Percentiles rank a stretch among this genome's conserved stretches.
phyloP scores from a whole-genome alignment of 495 filamentous ascomycete genomes.

The Penicillium dipodomyicola region DNA sequence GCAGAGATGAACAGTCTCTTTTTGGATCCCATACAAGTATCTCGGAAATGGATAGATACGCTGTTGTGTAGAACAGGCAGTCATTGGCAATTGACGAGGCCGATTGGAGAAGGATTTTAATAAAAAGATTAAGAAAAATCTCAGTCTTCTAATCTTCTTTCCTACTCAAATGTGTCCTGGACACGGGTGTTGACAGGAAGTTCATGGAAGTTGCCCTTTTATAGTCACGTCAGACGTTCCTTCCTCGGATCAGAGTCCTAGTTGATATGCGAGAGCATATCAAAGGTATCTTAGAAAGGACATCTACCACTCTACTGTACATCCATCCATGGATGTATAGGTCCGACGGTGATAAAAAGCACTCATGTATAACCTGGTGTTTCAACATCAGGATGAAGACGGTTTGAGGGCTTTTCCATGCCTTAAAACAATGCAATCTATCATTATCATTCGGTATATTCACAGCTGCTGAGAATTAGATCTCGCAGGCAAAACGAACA shows the following conservation, averaged over 20 bases:
- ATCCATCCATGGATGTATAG: no score
- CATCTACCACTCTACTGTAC: background rate
- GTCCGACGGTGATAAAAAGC: background rate
- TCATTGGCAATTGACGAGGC: no score
- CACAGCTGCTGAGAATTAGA: slow-evolving; percentile 4
- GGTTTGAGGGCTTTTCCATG: background rate
- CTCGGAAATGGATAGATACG: background rate
- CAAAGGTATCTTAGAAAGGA: no score
- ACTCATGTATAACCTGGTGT: background rate
- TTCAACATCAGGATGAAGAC: background rate
- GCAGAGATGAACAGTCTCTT: background rate
- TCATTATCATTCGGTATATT: slow-evolving; percentile 16
- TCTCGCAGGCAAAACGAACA: background rate
- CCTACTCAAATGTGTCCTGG: no score
- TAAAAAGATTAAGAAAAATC: no score
- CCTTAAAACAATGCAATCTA: slow-evolving; percentile 15
- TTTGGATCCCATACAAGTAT: background rate
- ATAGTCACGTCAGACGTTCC: no score
- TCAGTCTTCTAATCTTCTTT: no score
- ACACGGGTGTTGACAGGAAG: no score
- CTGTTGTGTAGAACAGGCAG: background rate
- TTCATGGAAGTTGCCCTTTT: no score
- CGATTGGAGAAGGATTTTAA: no score
- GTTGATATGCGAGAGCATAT: no score
- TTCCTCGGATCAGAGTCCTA: no score